Conservation (phyloP, 2,329 filamentous ascomycete genomes). For the Penicillium sp. region DNA sequence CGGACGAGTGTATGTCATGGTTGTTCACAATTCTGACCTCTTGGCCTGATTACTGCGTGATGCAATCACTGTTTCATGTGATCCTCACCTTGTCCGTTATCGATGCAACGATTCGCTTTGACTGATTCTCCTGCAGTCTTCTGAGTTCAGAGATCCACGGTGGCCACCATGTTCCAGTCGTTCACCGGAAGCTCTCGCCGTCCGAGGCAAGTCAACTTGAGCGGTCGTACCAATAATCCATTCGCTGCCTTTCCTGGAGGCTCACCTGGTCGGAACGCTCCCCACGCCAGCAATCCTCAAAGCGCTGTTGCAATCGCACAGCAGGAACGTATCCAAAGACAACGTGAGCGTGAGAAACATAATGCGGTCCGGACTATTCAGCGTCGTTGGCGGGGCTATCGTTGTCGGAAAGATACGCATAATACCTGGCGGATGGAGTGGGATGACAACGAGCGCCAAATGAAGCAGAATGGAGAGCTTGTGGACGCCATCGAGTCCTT, state of each 20-base stretch:
- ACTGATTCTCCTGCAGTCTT: slow-evolving; percentile 4
- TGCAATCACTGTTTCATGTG: slow-evolving; percentile 16
- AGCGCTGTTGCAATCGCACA: slow-evolving; percentile 79
- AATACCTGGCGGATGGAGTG: slow-evolving; percentile 55
- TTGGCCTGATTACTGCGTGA: slow-evolving; percentile 7
- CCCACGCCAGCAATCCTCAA: slow-evolving; percentile 58
- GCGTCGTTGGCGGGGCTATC: slow-evolving; percentile 73
- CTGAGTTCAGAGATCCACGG: slow-evolving; percentile 4
- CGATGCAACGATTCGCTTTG: neutral
- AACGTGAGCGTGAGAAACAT: slow-evolving; percentile 71
- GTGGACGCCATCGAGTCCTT: neutral
- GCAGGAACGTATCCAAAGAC: slow-evolving; percentile 72
- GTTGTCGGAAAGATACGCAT: slow-evolving; percentile 54
- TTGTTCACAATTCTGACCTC: slow-evolving; percentile 15
- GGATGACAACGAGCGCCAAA: slow-evolving; percentile 52
- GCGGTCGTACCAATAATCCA: slow-evolving; percentile 73
- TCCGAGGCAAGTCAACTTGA: slow-evolving; percentile 88
- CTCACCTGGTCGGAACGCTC: slow-evolving; percentile 49
- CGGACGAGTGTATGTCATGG: slow-evolving; percentile 23
- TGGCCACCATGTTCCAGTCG: slow-evolving; percentile 68
- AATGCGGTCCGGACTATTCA: slow-evolving; percentile 72
- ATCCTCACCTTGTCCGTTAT: slow-evolving; percentile 6
- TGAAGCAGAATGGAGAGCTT: slow-evolving; percentile 23
- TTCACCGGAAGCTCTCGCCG: slow-evolving; percentile 85
- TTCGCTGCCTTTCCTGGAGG: slow-evolving; percentile 55